phyloP scores from a whole-genome alignment of 108 stramenopile species.

The Tribonema minus region DNA sequence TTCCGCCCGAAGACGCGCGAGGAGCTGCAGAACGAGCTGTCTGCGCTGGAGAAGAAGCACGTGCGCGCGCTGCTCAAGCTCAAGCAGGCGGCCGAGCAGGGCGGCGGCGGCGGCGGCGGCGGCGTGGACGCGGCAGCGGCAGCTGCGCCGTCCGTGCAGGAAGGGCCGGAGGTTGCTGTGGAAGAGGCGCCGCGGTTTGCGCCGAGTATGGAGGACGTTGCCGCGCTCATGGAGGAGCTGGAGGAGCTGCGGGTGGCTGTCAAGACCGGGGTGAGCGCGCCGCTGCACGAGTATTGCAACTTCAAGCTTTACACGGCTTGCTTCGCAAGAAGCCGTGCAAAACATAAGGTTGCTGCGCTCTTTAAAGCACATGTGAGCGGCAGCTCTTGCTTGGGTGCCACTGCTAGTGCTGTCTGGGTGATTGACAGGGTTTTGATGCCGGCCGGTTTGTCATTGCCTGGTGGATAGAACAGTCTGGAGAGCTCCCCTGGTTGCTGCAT shows the following conservation, averaged over 20 bases:
- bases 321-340: no score
- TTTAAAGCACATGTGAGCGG: no score
- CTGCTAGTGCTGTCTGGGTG: no score
- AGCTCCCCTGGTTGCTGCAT: no score
- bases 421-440: no score
- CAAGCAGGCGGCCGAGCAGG: not conserved
- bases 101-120: not conserved
- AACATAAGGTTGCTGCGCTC: no score
- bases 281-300: not conserved
- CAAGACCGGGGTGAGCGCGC: constrained; percentile 7
- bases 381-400: no score
- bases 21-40: constrained; percentile 56
- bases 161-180: not conserved
- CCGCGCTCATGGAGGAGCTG: constrained; percentile 36
- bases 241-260: constrained; percentile 32
- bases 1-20: constrained; percentile 52
- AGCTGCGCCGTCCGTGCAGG: not conserved
- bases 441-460: no score
- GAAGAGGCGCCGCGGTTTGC: not conserved
- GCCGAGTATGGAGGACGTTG: constrained; percentile 1
- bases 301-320: no score
- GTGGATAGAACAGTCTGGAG: no score
- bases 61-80: constrained; percentile 16
- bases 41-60: constrained; percentile 29
- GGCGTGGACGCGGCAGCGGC: not conserved